Evolutionary conservation across 179 eudicot species (phyloP), one percentile per base, ranked within the genome.

Genomic region (Nepenthes alata): DNA sequence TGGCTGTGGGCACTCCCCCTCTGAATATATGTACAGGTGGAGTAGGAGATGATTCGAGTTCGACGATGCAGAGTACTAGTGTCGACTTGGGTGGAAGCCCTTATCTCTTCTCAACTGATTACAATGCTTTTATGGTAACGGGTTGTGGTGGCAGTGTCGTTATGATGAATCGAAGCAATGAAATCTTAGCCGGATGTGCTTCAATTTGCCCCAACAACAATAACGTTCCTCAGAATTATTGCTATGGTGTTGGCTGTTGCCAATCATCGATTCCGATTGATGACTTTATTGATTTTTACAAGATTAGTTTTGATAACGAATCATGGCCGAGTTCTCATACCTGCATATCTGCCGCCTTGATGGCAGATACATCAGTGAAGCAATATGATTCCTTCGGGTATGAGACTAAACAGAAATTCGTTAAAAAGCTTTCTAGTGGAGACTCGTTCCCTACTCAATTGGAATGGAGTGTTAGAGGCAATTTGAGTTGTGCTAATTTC

Each of bases 61-160:
- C 58, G 68, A 58, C 63, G 1, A 2, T 6, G 7, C 1, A 6
- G 0, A 25, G 6, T 15, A 62, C 35, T n/a, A 73, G 72, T 35
- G 11, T 67, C 10, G 59, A 73, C 52, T 56, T 68, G 59, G 64
- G 72, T 25, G 72, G 69, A 48, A 57, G 77, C 65, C 77, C 77
- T 0, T 73, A 67, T 15, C 39, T 15, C 14, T 73, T 68, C 72
- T 59, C 66, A 2, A 59, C 35, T 1, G 3, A 2, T 11, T 6
- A 2, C n/a, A 68, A 73, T 11, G 69, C 11, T 14, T 73, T 68
- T 12, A 57, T 55, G 14, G 61, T 63, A 35, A 60, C 47, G 3
- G 53, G 68, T 15, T 67, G 77, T 12, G 62, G 39, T 1, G 72
- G 67, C 45, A 48, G 69, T 61, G 49, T 64, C 5, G 57, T 58